Conservation (phyloP, 208 protist species). For the Tritrichomonas musculus region DNA sequence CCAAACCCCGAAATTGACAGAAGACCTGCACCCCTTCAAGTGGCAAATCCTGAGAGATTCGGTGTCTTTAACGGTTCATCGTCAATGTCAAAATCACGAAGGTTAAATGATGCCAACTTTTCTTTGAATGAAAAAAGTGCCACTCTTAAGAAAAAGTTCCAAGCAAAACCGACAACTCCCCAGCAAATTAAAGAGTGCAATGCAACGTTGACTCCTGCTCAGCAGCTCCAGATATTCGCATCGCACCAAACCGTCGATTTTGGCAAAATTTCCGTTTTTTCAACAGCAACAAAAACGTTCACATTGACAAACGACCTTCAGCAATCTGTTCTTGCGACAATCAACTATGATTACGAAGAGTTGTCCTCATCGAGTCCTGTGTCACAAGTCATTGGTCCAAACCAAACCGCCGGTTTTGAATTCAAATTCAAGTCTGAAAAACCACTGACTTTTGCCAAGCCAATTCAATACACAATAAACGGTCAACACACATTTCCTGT, state of each 20-base stretch:
- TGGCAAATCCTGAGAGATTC: neutral
- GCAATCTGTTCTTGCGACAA: neutral
- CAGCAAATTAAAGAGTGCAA: neutral
- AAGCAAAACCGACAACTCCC: neutral
- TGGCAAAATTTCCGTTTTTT: neutral
- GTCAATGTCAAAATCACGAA: neutral
- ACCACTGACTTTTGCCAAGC: neutral
- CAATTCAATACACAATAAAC: conserved; percentile 21
- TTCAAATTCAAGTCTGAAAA: neutral
- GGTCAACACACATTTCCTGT: neutral
- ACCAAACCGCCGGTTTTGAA: conserved; percentile 1
- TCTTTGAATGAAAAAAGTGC: neutral
- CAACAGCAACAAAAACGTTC: neutral
- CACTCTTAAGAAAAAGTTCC: neutral
- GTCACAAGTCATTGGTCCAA: neutral
- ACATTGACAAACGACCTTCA: neutral
- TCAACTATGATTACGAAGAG: neutral
- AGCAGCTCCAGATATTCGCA: neutral
- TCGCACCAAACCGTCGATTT: neutral
- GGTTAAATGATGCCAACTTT: neutral
- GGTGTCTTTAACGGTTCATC: neutral
- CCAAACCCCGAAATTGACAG: neutral
- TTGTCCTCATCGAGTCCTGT: neutral
- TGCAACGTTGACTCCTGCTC: neutral
- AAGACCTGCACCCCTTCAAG: no score